A percentile compares a stretch with the other conserved stretches of the same genome.
phyloP scores from a whole-genome alignment of 805 yeast species.

The Metschnikowia rubicola region DNA sequence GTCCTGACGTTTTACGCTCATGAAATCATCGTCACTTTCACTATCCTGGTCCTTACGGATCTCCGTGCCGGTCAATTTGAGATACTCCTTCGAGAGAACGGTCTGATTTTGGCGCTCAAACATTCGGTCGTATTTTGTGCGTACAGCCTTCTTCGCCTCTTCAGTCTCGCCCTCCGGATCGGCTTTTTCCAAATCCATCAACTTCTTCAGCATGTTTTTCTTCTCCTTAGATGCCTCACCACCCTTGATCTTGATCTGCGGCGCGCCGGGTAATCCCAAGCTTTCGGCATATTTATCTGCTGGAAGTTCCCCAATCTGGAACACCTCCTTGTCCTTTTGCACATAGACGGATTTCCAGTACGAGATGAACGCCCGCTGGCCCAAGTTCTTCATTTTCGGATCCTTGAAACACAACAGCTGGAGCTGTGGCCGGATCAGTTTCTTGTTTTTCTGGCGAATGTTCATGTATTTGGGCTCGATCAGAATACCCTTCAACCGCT shows the following conservation, averaged over 20 bases:
- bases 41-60: conserved; percentile 37
- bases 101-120: conserved; percentile 92
- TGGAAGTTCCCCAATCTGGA: conserved; percentile 73
- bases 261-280: conserved; percentile 94
- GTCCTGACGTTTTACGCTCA: conserved; percentile 74
- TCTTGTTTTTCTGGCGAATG: conserved; percentile 69
- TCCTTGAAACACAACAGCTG: conserved; percentile 89
- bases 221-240: conserved; percentile 60
- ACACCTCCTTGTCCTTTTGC: conserved; percentile 84
- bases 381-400: conserved; percentile 88
- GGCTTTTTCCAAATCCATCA: conserved; percentile 51
- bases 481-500: conserved; percentile 55
- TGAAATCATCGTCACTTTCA: conserved; percentile 61
- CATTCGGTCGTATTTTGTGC: conserved; percentile 93
- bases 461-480: conserved; percentile 71
- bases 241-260: conserved; percentile 73
- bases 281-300: conserved; percentile 82
- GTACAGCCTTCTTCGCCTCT: conserved; percentile 37
- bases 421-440: conserved; percentile 74
- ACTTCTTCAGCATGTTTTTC: conserved; percentile 77
- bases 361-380: conserved; percentile 93
- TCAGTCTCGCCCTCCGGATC: conserved; percentile 56
- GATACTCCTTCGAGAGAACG: conserved; percentile 84
- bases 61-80: conserved; percentile 58
- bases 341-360: conserved; percentile 81